Evolutionary conservation across 169 alveolate genomes (phyloP).

Genomic region (Plasmodium cynomolgi): DNA sequence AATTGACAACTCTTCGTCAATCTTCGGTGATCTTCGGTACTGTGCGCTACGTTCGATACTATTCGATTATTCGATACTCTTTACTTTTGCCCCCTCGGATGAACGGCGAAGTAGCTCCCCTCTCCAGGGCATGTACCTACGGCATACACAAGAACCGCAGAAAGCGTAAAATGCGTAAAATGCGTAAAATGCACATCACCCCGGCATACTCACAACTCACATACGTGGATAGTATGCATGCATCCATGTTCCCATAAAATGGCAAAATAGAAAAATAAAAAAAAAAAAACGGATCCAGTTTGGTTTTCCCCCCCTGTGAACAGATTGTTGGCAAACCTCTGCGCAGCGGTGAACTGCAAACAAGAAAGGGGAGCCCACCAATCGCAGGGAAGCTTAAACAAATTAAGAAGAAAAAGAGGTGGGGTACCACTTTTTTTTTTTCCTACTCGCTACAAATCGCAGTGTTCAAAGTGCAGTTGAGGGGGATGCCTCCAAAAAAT

Average conservation of each 20-base stretch:
- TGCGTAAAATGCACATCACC: neutral
- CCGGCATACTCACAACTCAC: neutral
- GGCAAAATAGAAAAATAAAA: neutral
- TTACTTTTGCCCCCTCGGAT: neutral
- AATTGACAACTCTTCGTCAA: neutral
- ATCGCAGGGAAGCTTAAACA: neutral
- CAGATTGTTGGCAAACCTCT: no score
- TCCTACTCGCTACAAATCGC: neutral
- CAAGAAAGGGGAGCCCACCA: no score
- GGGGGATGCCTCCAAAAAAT: neutral
- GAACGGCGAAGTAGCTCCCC: neutral
- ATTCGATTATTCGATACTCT: no score
- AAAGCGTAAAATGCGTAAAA: neutral
- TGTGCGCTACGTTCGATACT: no score
- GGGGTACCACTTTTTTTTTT: neutral
- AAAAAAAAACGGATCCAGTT: neutral
- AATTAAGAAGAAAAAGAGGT: neutral
- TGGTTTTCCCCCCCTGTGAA: neutral
- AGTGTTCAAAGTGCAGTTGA: slow-evolving; percentile 72
- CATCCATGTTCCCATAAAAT: neutral
- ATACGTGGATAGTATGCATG: neutral
- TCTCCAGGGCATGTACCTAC: neutral
- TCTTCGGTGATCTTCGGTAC: neutral
- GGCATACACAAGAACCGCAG: neutral
- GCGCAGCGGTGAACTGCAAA: no score